Evolutionary conservation across 176 grass and related monocot genomes (phyloP).

Genomic region (Elaeis guineensis): DNA sequence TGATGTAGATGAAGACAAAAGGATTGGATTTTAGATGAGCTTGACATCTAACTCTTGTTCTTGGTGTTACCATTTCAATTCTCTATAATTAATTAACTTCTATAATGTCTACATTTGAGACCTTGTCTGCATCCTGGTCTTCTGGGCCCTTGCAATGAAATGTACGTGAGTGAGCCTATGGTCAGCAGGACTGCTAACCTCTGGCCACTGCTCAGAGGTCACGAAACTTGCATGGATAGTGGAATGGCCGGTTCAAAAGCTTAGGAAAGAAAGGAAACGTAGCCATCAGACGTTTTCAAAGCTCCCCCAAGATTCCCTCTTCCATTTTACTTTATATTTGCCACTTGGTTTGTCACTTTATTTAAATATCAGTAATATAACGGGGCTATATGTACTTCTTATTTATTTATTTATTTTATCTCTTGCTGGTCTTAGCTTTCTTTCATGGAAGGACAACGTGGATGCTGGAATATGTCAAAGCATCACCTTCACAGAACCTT

Average conservation of each 20-base stretch:
- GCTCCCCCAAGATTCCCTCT: not conserved
- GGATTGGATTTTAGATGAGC: no score
- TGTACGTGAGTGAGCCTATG: not conserved
- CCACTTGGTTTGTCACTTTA: not conserved
- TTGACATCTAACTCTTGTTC: no score
- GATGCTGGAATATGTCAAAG: slow-evolving; percentile 1
- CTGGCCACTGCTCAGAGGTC: not conserved
- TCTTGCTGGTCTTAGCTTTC: not conserved
- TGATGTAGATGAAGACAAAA: no score
- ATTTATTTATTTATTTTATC: not conserved
- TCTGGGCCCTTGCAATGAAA: not conserved
- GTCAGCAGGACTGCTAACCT: not conserved
- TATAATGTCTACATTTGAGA: not conserved
- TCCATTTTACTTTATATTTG: not conserved
- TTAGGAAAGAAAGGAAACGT: not conserved
- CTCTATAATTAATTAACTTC: no score
- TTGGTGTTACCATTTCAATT: no score
- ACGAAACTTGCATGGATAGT: slow-evolving; percentile 1
- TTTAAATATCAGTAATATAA: not conserved
- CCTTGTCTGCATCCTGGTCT: not conserved
- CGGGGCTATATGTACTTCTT: not conserved
- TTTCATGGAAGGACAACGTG: not conserved
- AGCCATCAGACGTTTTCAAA: not conserved
- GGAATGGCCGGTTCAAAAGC: not conserved
- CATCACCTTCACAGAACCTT: slow-evolving; percentile 4